Base-by-base conservation (phyloP, 164 flowering plant genomes). In the Piper betle region DNA sequence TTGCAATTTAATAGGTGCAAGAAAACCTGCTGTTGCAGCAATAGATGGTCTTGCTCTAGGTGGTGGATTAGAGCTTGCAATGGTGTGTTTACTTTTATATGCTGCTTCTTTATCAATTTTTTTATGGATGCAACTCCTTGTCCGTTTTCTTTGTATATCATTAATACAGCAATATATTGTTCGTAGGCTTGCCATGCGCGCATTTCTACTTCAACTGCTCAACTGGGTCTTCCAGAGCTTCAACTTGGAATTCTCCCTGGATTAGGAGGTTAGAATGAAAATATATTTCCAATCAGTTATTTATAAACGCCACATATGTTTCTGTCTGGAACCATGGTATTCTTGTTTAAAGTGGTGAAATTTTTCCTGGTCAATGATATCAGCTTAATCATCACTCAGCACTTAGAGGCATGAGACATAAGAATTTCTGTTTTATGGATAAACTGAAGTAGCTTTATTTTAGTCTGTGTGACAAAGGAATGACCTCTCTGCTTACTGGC, bases 21-120 rank as follows among this genome's bases (percentile, higher is more conserved):
- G 74, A 66, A 93, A 93, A 74, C 97, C 98, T 62, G 68, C 85
- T 3, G 97, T 93, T 60, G 96, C 98, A 66, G 98, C 97, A 25
- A 86, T 93, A 69, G 94, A 90, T 65, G 98, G 98, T 39, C 81
- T 82, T 74, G 96, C 97, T 66, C 72, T 93, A 2, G 98, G 98
- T 68, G 98, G 98, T 60, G 98, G 96, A 61, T 67, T 93, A 56
- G 98, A 93, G 76, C 64, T 89, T 72, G 96, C 96, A 52, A 85
- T 93, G 91, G 98, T 92, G 80, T 60, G 81, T 56, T 4, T 6
- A 4, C 11, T 7, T 53, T 46, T 56, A 6, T 50, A n/a, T 53
- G 8, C 55, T 10, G 20, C 38, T 25, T 12, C 18, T 52, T 72
- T n/a, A 19, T 9, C 1, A 3, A 55, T 12, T 1, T 55, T 37